Evolutionary conservation across 2,329 filamentous ascomycete species (phyloP), one percentile per base, ranked within the genome.

Genomic region (Rutstroemia sp.): DNA sequence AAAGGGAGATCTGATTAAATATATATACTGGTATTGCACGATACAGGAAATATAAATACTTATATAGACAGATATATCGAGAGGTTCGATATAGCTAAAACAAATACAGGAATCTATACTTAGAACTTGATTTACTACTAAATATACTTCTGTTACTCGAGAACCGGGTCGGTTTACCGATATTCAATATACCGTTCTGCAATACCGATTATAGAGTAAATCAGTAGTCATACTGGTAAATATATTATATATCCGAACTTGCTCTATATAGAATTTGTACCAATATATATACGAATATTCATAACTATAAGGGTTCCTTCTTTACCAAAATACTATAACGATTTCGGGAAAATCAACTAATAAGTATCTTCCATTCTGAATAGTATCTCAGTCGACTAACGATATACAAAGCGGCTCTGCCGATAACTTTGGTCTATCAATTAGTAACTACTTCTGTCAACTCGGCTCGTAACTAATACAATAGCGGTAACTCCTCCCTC

Each of bases 161-260:
- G 57, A 72, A 76, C 23, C 61, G 73, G n/a, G 75, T 84, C 4
- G 76, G 79, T 14, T 70, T 83, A 25, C 81, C 81, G 3, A 75
- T 75, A 57, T 82, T 82, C 61, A 75, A 73, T 52, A 72, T 72
- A 2, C 70, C 73, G 1, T 75, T 75, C 27, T 74, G 71, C n/a
- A 72, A 76, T 38, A 73, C 75, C 16, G 76, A 79, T 60, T 72
- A 76, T 57, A 63, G 73, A 12, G 72, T 70, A 19, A 77, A 80
- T 58, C 76, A 80, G 58, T 68, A 72, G 9, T 77, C 78, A 1
- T 75, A 81, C 58, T 81, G 79, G 56, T 76, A 81, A 59, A 78
- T 81, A 57, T 76, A 84, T 61, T 84, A 82, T 65, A 74, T 78
- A 2, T 82, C 81, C 0, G 80, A 84, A 63, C 78, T 85, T 47